phyloP scores from a whole-genome alignment of 2,329 filamentous ascomycete genomes.

The Claviceps citrina region DNA sequence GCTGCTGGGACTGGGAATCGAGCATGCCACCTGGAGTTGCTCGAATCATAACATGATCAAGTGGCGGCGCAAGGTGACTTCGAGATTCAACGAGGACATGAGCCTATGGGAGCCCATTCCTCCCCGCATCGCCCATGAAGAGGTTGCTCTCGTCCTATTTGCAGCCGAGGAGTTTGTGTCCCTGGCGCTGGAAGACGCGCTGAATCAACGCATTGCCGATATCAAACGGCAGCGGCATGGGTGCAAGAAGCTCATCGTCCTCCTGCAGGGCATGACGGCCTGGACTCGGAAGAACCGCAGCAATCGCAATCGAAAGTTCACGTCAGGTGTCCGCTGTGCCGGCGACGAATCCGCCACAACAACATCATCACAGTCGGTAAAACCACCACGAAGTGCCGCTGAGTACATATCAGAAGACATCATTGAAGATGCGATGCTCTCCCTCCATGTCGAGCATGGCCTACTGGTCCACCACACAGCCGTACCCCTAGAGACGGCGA shows the following conservation, averaged over 20 bases:
- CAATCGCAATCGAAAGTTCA: slow-evolving; percentile 51
- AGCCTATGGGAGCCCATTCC: slow-evolving; percentile 51
- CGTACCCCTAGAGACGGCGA: slow-evolving; percentile 45
- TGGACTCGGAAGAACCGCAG: slow-evolving; percentile 58
- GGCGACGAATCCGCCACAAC: slow-evolving; percentile 18
- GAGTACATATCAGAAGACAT: slow-evolving; percentile 49
- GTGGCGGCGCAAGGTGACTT: slow-evolving; percentile 55
- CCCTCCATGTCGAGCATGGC: slow-evolving; percentile 51
- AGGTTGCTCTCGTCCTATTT: slow-evolving; percentile 47
- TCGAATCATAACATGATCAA: slow-evolving; percentile 39
- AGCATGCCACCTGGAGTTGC: slow-evolving; percentile 29
- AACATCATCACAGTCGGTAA: slow-evolving; percentile 13
- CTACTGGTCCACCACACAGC: slow-evolving; percentile 56
- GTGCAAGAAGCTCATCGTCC: slow-evolving; percentile 43
- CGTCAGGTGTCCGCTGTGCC: slow-evolving; percentile 42
- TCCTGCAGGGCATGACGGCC: slow-evolving; percentile 51
- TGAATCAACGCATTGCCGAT: slow-evolving; percentile 43
- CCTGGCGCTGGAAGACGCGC: slow-evolving; percentile 33
- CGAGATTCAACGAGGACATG: slow-evolving; percentile 42
- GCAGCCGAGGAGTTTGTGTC: slow-evolving; percentile 50
- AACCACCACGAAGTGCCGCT: slow-evolving; percentile 12
- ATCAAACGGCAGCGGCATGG: slow-evolving; percentile 44
- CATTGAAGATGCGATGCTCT: slow-evolving; percentile 55
- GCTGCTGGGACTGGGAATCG: slow-evolving; percentile 34
- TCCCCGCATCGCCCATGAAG: slow-evolving; percentile 36